Conservation (phyloP, 2,329 filamentous ascomycete species). For the Stemphylium vesicarium region DNA sequence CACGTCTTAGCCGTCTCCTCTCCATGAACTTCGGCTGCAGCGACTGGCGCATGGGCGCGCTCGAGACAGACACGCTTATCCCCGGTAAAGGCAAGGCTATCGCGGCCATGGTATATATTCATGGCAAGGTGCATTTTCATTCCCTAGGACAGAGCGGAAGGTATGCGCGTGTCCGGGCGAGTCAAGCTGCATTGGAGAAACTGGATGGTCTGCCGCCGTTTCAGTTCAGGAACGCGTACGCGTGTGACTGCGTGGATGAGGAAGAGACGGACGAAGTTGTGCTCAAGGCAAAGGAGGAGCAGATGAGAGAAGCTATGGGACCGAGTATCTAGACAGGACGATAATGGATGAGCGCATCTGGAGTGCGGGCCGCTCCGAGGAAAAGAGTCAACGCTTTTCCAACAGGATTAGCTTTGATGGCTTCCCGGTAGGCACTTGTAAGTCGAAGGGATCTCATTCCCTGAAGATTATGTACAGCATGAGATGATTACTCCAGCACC, state of each 20-base stretch:
- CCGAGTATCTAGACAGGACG: constrained; percentile 19
- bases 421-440: no score
- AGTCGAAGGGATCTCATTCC: no score
- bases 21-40: constrained; percentile 69
- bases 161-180: constrained; percentile 74
- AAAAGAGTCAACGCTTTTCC: no score
- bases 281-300: constrained; percentile 12
- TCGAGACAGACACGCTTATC: constrained; percentile 54
- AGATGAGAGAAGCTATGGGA: constrained; percentile 27
- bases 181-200: constrained; percentile 62
- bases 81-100: constrained; percentile 56
- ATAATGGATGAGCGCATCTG: neutral
- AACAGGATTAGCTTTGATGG: no score
- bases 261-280: neutral
- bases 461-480: no score
- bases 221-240: constrained; percentile 66
- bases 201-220: constrained; percentile 59
- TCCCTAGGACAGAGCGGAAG: constrained; percentile 67
- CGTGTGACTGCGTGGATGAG: constrained; percentile 65
- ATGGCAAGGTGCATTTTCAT: constrained; percentile 70
- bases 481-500: neutral
- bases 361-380: no score
- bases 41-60: constrained; percentile 56
- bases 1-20: constrained; percentile 70
- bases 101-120: constrained; percentile 77